phyloP scores from a whole-genome alignment of 179 eudicot genomes.

The Heliamphora pulchella region DNA sequence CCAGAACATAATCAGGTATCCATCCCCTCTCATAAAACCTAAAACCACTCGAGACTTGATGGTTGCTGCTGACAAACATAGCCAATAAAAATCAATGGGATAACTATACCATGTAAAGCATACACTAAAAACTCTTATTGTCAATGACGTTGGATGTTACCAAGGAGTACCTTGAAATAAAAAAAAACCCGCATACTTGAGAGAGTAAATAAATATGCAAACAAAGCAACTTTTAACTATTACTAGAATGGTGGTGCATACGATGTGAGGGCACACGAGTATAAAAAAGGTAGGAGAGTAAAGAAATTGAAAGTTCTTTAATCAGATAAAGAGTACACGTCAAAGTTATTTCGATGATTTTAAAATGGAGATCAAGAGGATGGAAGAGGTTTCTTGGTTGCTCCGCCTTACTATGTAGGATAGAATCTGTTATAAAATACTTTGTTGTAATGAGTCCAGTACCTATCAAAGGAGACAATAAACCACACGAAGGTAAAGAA shows the following conservation, averaged over 20 bases:
- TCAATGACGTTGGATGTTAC: not conserved
- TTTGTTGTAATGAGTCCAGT: not conserved
- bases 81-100: not conserved
- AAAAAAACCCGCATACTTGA: not conserved
- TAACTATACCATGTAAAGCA: slow-evolving; percentile 5
- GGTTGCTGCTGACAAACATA: not conserved
- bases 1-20: not conserved
- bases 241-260: not conserved
- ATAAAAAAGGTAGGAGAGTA: too few relatives aligned
- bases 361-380: not conserved
- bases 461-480: not conserved
- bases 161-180: not conserved
- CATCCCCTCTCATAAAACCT: not conserved
- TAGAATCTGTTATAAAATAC: not conserved
- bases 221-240: not conserved
- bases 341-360: not conserved
- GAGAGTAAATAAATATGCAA: not conserved
- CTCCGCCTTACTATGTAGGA: not conserved
- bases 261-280: too few relatives aligned
- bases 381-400: not conserved
- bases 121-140: not conserved
- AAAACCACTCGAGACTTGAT: not conserved
- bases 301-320: not conserved
- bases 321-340: not conserved
- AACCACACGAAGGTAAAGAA: not conserved